Base-by-base conservation (phyloP, 306 rosid genomes). In the Geum urbanum region DNA sequence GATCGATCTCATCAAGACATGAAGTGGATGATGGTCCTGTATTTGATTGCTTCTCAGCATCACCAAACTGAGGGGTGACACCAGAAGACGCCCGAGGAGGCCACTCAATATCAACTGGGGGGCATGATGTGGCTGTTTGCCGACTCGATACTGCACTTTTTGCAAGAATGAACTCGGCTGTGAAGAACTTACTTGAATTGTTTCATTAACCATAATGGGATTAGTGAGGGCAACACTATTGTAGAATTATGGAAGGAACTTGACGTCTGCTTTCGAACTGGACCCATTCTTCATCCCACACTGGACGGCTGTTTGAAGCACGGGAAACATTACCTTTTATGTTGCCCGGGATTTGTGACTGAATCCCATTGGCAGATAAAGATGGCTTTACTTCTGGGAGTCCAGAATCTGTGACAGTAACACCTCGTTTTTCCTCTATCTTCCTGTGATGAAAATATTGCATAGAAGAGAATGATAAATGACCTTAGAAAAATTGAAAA, bases 251-350 rank as follows among this genome's bases (percentile, higher is more conserved):
- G 82, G 72, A 79, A 70, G 61, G 89, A 63, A 46, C 79, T 40
- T 68, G 84, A 15, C 40, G 77, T 53, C 55, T 76, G 81, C 69
- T 85, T 80, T 63, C 74, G 50, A 63, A 70, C 32, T 7, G 84
- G 80, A 73, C 85, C 99, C 99, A 95, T 80, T 95, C 99, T 78
- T 89, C 95, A 75, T 95, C 99, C 99, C 99, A 95, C 14, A 88
- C 75, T 20, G 89, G 51, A 80, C 78, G 77, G 61, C 72, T 81
- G 82, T 84, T 91, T 14, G 80, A 50, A 63, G 92, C 67, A 5
- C 88, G 54, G 71, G 78, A 63, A 15, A 78, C 80, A 27, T 80
- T 58, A 70, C 74, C 84, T 32, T 66, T 80, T 53, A 78, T 70
- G 76, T 77, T 81, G 74, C 59, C 78, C 14, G 65, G 24, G 69